These are phyloP conservation scores for Peterozyma toletana DNA, from an alignment of 805 yeast genomes.

Conservation along the genomic window DNA sequence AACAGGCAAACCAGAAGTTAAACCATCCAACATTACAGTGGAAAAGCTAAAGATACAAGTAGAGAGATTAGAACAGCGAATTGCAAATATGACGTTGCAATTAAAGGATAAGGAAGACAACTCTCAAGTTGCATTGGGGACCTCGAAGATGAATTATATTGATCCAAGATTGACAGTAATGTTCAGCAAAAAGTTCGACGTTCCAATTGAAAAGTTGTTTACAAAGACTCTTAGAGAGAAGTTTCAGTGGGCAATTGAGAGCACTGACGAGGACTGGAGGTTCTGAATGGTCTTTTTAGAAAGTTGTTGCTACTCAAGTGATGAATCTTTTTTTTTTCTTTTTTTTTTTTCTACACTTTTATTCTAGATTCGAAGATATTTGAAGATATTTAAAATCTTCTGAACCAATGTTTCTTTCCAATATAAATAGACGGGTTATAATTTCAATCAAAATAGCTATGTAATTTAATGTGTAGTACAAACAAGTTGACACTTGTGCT, in stretches of 20 bases:
- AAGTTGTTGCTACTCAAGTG: background rate
- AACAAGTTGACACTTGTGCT: too few species aligned
- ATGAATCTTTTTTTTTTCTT: too few species aligned
- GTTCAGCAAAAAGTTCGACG: constrained; percentile 78
- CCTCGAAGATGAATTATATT: constrained; percentile 90
- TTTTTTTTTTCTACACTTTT: background rate
- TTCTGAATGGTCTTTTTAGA: constrained; percentile 33
- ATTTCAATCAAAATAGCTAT: too few species aligned
- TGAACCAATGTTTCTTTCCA: too few species aligned
- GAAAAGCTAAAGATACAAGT: constrained; percentile 72
- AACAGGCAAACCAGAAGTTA: constrained; percentile 50
- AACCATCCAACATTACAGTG: constrained; percentile 37
- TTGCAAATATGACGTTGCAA: constrained; percentile 61
- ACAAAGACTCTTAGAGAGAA: constrained; percentile 89
- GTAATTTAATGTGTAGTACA: too few species aligned
- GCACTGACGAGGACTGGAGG: constrained; percentile 82
- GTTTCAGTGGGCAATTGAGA: constrained; percentile 93
- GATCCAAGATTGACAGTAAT: constrained; percentile 89
- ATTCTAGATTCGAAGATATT: background rate
- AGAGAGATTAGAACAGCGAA: constrained; percentile 65
- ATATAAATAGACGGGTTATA: too few species aligned
- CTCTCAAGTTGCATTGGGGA: constrained; percentile 86
- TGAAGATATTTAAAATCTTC: too few species aligned
- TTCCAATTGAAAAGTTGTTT: constrained; percentile 88
- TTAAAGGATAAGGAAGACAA: constrained; percentile 91